Base-by-base conservation (phyloP, 768 basidiomycete genomes). In the Lactarius akahatsu region DNA sequence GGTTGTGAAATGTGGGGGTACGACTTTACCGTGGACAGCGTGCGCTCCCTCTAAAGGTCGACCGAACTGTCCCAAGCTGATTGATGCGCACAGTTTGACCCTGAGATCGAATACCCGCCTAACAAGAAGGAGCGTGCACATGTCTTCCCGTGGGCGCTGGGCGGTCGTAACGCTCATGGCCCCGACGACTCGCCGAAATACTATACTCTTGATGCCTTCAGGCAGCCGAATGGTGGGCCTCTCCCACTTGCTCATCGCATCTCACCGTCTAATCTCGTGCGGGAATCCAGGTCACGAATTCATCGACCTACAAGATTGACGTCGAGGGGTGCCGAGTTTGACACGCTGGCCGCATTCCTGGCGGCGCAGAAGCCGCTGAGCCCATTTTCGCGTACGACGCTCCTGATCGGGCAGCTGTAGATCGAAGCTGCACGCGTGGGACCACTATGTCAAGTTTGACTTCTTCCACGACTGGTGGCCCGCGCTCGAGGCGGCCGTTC, bases 221-320 rank as follows among this genome's bases (percentile, higher is more conserved):
- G 1, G 34, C 9, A 34, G 34, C 34, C 10, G 34, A 34, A 34
- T 2, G 34, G 34, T 34, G 10, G 34, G 34, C 9, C 34, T 34
- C 9, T 34, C 34, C 34, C 34, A 34, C n/a, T n/a, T n/a, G n/a
- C n/a, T n/a, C n/a, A n/a, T n/a, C n/a, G 73, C 74, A 10, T 4
- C 11, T 15, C 58, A 85, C 34, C 1, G 34, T 34, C 34, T 34
- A 34, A 34, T 34, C 34, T 34, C 10, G 8, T 34, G 34, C 10
- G 34, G 9, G 28, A 28, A 28, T 28, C 28, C 28, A 28, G 85
- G 84, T 18, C 89, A 91, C 71, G 77, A 76, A 23, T 85, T 86
- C 70, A 86, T 90, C 62, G 89, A 90, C n/a, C n/a, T n/a, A n/a
- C n/a, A n/a, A 90, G 74, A 77, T 91, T 60, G 90, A 91, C 74